phyloP scores from a whole-genome alignment of 306 rosid genomes.

The Begonia peltatifolia region DNA sequence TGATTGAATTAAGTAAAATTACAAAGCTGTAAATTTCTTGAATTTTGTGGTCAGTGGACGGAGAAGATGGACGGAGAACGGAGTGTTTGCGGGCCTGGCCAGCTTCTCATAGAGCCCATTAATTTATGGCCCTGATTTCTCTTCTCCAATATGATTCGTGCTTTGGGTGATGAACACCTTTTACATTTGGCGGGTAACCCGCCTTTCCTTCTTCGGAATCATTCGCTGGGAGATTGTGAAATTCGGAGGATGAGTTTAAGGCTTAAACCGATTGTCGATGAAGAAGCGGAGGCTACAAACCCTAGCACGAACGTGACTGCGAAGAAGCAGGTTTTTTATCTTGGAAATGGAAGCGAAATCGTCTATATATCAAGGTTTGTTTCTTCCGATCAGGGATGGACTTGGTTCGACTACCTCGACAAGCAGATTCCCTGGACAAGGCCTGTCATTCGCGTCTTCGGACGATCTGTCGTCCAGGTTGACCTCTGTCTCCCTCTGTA shows the following conservation, averaged over 20 bases:
- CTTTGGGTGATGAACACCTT: background rate
- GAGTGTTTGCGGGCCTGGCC: too few relatives aligned
- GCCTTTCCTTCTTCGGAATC: background rate
- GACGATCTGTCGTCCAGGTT: conserved; percentile 60
- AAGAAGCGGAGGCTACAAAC: conserved; percentile 12
- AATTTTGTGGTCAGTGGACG: too few relatives aligned
- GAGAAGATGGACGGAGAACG: too few relatives aligned
- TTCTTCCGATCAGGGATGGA: conserved; percentile 53
- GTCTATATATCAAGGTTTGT: conserved; percentile 37
- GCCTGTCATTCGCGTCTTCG: conserved; percentile 82
- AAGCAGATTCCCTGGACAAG: conserved; percentile 62
- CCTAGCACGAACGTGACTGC: conserved; percentile 14
- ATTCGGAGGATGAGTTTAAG: conserved; percentile 29
- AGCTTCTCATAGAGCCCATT: too few relatives aligned
- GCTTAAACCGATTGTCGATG: conserved; percentile 24
- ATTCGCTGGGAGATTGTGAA: background rate
- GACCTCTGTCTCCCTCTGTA: background rate
- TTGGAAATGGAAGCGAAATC: conserved; percentile 71
- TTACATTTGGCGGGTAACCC: background rate
- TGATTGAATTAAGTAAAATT: too few relatives aligned
- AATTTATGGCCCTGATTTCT: too few relatives aligned
- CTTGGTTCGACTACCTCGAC: conserved; percentile 59
- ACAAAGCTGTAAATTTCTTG: too few relatives aligned
- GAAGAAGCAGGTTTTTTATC: conserved; percentile 34
- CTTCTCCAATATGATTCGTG: too few relatives aligned